phyloP scores from a whole-genome alignment of 2,329 filamentous ascomycete species.

The Helminthosporium solani region DNA sequence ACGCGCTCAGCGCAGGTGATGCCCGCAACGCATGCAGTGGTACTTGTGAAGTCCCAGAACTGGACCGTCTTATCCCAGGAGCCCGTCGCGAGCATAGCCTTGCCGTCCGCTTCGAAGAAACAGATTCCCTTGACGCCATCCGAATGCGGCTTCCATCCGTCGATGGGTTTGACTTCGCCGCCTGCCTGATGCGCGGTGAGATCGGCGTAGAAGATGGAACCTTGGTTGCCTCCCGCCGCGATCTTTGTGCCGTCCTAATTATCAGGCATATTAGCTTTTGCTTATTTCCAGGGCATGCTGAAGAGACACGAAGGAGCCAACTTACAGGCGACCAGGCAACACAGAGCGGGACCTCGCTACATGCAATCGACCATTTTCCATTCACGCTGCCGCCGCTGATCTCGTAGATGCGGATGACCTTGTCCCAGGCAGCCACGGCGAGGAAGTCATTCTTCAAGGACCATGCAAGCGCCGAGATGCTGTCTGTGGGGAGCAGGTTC shows the following conservation, averaged over 20 bases:
- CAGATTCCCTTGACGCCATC: slow-evolving; percentile 77
- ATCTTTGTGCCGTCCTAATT: slow-evolving; percentile 84
- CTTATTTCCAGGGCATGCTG: too few species aligned
- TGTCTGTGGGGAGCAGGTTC: slow-evolving; percentile 72
- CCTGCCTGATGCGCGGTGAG: slow-evolving; percentile 53
- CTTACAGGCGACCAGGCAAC: slow-evolving; percentile 86
- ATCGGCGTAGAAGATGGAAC: slow-evolving; percentile 85
- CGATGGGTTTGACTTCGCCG: slow-evolving; percentile 44
- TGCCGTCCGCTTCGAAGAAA: slow-evolving; percentile 59
- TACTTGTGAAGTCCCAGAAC: slow-evolving; percentile 76
- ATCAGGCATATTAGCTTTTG: slow-evolving; percentile 13
- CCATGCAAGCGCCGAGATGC: slow-evolving; percentile 84
- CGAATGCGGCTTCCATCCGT: slow-evolving; percentile 75
- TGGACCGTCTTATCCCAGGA: slow-evolving; percentile 90
- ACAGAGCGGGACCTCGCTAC: slow-evolving; percentile 70
- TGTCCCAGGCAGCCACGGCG: slow-evolving; percentile 93
- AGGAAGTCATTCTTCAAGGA: slow-evolving; percentile 76
- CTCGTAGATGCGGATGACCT: slow-evolving; percentile 96
- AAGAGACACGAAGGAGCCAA: slow-evolving; percentile 2
- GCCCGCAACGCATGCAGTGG: slow-evolving; percentile 60
- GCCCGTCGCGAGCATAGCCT: slow-evolving; percentile 85
- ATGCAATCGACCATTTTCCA: slow-evolving; percentile 82
- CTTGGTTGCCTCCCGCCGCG: slow-evolving; percentile 85
- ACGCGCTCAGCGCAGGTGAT: slow-evolving; percentile 73
- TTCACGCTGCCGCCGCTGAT: slow-evolving; percentile 73